Conservation (phyloP, 106 monocot genomes). For the Posidonia australis region DNA sequence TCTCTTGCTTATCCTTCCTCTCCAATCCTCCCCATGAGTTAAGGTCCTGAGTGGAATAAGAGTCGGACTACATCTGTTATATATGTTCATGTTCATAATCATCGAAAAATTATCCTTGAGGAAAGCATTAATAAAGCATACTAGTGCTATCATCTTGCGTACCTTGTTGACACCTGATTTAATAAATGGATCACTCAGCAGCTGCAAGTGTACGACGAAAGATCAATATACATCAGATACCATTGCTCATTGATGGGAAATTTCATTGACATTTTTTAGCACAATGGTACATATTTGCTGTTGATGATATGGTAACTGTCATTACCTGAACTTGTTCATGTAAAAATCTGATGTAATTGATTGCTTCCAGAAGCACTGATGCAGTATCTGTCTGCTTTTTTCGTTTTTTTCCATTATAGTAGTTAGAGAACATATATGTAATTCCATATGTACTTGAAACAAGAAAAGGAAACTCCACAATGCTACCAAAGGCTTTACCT, state of each 20-base stretch:
- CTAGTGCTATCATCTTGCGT: not conserved
- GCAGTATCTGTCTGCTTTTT: conserved; percentile 19
- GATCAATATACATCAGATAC: not conserved
- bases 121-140: too few relatives aligned
- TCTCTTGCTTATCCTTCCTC: conserved; percentile 48
- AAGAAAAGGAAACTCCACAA: too few relatives aligned
- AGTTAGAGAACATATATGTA: not conserved
- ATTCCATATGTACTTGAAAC: not conserved
- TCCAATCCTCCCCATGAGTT: conserved; percentile 56
- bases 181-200: conserved; percentile 13
- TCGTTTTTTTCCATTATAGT: not conserved
- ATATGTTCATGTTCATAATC: too few relatives aligned
- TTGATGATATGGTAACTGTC: not conserved
- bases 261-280: too few relatives aligned
- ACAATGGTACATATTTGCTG: too few relatives aligned
- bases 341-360: conserved; percentile 14
- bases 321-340: conserved; percentile 23
- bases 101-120: too few relatives aligned
- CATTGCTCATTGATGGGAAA: too few relatives aligned
- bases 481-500: conserved; percentile 57
- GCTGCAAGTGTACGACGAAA: not conserved
- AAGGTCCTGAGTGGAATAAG: conserved; percentile 37
- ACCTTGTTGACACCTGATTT: conserved; percentile 38
- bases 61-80: not conserved
- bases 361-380: conserved; percentile 17